Evolutionary conservation across 345 rosid species (phyloP).

Genomic region (Populus simonii): DNA sequence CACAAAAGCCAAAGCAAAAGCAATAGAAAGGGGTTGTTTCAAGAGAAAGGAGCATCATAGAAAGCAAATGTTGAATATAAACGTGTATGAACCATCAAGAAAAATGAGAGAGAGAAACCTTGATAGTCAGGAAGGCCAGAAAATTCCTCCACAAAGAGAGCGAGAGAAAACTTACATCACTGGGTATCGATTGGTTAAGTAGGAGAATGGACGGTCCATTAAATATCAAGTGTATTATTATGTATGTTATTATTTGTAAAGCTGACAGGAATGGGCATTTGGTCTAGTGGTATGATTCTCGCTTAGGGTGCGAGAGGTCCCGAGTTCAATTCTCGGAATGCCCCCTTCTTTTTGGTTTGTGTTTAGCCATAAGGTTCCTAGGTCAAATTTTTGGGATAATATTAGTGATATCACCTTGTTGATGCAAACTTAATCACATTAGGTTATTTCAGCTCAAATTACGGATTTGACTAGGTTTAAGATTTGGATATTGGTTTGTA

Average conservation of each 20-base stretch:
- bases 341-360: conserved; percentile 18
- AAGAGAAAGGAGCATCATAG: neutral
- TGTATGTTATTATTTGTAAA: too few relatives aligned
- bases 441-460: too few relatives aligned
- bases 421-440: too few relatives aligned
- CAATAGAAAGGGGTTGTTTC: neutral
- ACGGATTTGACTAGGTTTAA: too few relatives aligned
- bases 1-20: rapidly evolving
- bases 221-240: rapidly evolving
- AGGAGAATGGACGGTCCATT: neutral
- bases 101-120: neutral
- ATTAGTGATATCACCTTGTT: too few relatives aligned
- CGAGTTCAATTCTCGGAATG: conserved; percentile 81
- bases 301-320: conserved; percentile 93
- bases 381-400: too few relatives aligned
- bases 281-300: conserved; percentile 97
- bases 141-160: neutral
- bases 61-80: neutral
- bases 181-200: neutral
- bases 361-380: too few relatives aligned
- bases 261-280: conserved; percentile 41
- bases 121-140: neutral
- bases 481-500: too few relatives aligned
- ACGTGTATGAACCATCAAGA: too few relatives aligned
- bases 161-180: neutral